A percentile compares a stretch with the other conserved stretches of the same genome.
Conservation (phyloP, 2,329 filamentous ascomycete species). For the Ascosphaera aggregata region DNA sequence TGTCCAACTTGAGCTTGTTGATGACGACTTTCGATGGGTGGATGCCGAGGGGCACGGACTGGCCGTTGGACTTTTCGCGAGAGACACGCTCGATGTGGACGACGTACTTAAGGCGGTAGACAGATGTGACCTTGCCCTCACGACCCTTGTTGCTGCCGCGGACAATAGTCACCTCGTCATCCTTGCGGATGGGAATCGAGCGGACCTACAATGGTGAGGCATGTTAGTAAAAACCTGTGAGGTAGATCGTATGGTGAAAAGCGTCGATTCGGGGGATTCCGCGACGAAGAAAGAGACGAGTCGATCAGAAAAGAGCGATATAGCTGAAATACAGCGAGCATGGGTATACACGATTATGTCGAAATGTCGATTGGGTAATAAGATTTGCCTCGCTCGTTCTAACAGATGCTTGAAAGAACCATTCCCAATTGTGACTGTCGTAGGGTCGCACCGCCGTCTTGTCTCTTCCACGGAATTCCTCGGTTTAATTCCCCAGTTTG, state of each 20-base stretch:
- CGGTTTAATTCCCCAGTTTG: too few relatives aligned
- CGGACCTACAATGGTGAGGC: conserved; percentile 38
- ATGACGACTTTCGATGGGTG: conserved; percentile 94
- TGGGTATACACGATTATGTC: neutral
- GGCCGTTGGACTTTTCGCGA: conserved; percentile 93
- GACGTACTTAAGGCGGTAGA: conserved; percentile 96
- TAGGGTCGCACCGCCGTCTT: too few relatives aligned
- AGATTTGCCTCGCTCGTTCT: too few relatives aligned
- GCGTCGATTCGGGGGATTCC: neutral
- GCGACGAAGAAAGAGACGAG: neutral
- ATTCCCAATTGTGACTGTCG: too few relatives aligned
- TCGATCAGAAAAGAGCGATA: neutral
- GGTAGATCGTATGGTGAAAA: neutral
- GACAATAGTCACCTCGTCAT: conserved; percentile 82
- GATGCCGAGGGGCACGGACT: conserved; percentile 84
- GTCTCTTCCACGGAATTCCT: too few relatives aligned
- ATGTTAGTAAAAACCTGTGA: conserved; percentile 1
- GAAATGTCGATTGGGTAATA: too few relatives aligned
- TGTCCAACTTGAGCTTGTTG: conserved; percentile 86
- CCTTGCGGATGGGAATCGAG: conserved; percentile 92
- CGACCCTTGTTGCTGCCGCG: conserved; percentile 91
- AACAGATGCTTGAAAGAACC: too few relatives aligned
- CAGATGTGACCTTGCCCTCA: conserved; percentile 92
- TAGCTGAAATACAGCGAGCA: neutral
- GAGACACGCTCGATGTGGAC: conserved; percentile 93